Percentiles rank a stretch among this genome's conserved stretches.
These are phyloP conservation scores for Helianthus annuus DNA, from an alignment of 129 eudicot species.

Conservation along the genomic window HanXRQr2.0-SUNRISE NC_035448.2:48497521-48498020, in stretches of 20 bases:
- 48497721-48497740: constrained; percentile 63
- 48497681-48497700: too few relatives aligned
- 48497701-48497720: not conserved
- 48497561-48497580: too few relatives aligned
- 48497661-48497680: too few relatives aligned
- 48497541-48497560: too few relatives aligned
- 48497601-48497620: too few relatives aligned
- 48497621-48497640: too few relatives aligned
- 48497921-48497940: constrained; percentile 96
- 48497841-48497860: constrained; percentile 64
- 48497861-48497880: constrained; percentile 96
- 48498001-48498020: constrained; percentile 91
- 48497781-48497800: constrained; percentile 66
- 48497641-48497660: too few relatives aligned
- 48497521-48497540: too few relatives aligned
- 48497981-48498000: constrained; percentile 85
- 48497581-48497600: too few relatives aligned
- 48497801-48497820: constrained; percentile 87
- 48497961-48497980: constrained; percentile 93
- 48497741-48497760: constrained; percentile 97
- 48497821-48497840: constrained; percentile 75
- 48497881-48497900: constrained; percentile 93
- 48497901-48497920: constrained; percentile 86
- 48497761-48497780: constrained; percentile 82
- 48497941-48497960: constrained; percentile 80